Conservation (phyloP, 1,284 basidiomycete species). For the Somion occarium region DNA sequence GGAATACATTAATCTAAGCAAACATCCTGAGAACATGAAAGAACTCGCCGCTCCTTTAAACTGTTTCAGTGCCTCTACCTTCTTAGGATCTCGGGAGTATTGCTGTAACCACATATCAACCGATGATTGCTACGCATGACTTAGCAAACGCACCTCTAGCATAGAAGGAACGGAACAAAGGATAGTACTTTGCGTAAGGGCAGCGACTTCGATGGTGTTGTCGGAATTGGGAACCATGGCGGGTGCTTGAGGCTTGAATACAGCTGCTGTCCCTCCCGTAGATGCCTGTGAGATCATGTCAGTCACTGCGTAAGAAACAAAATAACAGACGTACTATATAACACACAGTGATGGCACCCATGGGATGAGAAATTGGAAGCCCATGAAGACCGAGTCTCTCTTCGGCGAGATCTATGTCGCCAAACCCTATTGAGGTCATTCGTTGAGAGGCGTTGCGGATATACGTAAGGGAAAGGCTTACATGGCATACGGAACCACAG, state of each 20-base stretch:
- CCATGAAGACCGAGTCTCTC: slow-evolving; percentile 16
- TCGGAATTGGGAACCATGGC: slow-evolving; percentile 7
- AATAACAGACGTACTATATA: slow-evolving; percentile 1
- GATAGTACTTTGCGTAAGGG: background rate
- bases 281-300: slow-evolving; percentile 4
- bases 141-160: slow-evolving; percentile 2
- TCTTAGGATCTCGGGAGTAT: slow-evolving; percentile 4
- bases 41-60: slow-evolving; percentile 16
- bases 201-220: slow-evolving; percentile 1
- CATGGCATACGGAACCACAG: slow-evolving; percentile 10
- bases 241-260: slow-evolving; percentile 7
- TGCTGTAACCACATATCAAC: background rate
- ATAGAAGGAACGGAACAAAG: slow-evolving; percentile 8
- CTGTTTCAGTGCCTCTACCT: slow-evolving; percentile 4
- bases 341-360: slow-evolving; percentile 1
- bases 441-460: background rate
- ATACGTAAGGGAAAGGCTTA: slow-evolving; percentile 7
- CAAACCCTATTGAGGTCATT: slow-evolving; percentile 8
- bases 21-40: background rate
- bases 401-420: slow-evolving; percentile 13
- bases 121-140: background rate
- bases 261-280: slow-evolving; percentile 6
- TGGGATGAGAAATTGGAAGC: slow-evolving; percentile 14
- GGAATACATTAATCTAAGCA: background rate
- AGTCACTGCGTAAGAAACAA: background rate